Evolutionary conservation across 1,139 yeast genomes (phyloP), one percentile per base, ranked within the genome.

Genomic region (Taphrina flavorubra): DNA sequence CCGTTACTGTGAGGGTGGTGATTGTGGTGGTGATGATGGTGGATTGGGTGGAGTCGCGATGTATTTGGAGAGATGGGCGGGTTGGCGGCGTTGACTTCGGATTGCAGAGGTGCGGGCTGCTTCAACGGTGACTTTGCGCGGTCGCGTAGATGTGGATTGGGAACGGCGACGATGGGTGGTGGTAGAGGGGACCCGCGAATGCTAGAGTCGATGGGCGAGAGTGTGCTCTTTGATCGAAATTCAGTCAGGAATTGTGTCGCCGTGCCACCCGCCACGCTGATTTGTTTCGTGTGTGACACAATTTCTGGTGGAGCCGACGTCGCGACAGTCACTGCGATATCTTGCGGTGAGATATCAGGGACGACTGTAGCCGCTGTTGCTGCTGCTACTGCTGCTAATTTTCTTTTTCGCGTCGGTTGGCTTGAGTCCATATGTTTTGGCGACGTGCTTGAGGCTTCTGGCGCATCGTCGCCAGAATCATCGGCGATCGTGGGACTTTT

Each of bases 101-200:
- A 40, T 18, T 53, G 57, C 11, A 53, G 42, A 14, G 57, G 57
- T 14, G 18, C 20, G 20, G 13, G 14, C 10, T 18, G 25, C 25
- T 53, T 53, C 42, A 53, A 6, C 14, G 57, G 57, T 31, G 57
- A 53, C 8, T 16, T 53, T 14, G 42, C 57, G 10, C 57, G 39
- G n/a, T 49, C 55, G 10, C 55, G 55, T 2, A 2, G 6, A n/a
- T 11, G 6, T 16, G 55, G 4, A 3, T 1, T 20, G 20, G 42
- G 10, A 6, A n/a, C 14, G 31, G 31, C 31, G 31, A 25, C 31
- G 31, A 25, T 4, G n/a, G 40, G 60, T 2, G 62, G 62, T 25
- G 62, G 62, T 44, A 58, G 31, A 8, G 62, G 62, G 11, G 62
- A 58, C 11, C 62, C 62, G 36, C 62, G 62, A 31, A 58, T 44